Base-by-base conservation (phyloP, 768 basidiomycete genomes). In the Mycena venus region DNA sequence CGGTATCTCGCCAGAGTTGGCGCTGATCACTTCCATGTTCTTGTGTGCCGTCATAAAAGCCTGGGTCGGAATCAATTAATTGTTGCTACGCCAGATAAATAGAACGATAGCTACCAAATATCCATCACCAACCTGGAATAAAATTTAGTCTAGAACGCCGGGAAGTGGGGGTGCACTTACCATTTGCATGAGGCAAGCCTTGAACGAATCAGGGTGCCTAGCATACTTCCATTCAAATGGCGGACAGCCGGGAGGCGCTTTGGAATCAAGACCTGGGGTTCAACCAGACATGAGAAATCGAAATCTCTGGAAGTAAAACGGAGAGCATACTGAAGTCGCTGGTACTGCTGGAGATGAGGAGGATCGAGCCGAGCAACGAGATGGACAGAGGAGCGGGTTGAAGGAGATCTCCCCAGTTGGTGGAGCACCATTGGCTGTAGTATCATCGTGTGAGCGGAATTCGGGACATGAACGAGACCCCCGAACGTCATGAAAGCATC, bases 381-480 rank as follows among this genome's bases (percentile, higher is more conserved):
- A 63, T 63, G 31, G 62, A 49, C 62, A 63, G 23, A 40, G 62
- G 62, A 27, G 62, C 62, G 2, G 62, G 62, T 32, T 63, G 62
- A 4, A 63, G 31, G 12, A 63, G 29, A 47, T 63, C 62, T 29
- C 62, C 62, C 62, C 62, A 63, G 29, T 47, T 63, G 19, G 62
- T 63, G 29, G 62, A 31, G 29, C 62, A 63, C 62, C 62, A 63
- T 32, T 63, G 31, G 17, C 62, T 63, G 62, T 31, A 8, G 3
- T 17, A 17, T 2, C 1, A n/a, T n/a, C n/a, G n/a, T 6, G 29
- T 63, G 19, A 63, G 62, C 12, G 7, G 7, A 23, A 31, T 2
- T 63, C 3, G 4, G 11, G 38, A 29, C 4, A 11, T 42, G 23
- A 6, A 56, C 29, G 44, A 23, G 31, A 3, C 21, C 19, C 21